Percentiles rank a stretch among this genome's conserved stretches.
These are phyloP conservation scores for Escallonia herrerae DNA, from an alignment of 129 eudicot species.

Conservation along the genomic window DNA sequence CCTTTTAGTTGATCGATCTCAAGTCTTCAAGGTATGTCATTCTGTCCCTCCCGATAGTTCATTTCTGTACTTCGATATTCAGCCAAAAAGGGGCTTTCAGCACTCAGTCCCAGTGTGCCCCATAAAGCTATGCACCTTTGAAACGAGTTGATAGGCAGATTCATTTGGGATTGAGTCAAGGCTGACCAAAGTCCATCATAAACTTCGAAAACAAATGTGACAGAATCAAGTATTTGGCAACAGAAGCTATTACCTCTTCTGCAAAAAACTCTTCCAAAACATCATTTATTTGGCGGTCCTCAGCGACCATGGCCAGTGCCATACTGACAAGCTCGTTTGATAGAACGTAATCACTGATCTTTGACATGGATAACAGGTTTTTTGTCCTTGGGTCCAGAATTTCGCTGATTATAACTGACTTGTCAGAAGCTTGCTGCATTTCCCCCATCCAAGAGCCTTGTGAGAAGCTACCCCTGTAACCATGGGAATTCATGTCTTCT, in stretches of 20 bases:
- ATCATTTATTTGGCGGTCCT: slow-evolving; percentile 82
- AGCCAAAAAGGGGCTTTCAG: too few species aligned
- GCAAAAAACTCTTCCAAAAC: slow-evolving; percentile 86
- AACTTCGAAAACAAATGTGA: too few species aligned
- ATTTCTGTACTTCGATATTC: too few species aligned
- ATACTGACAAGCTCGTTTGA: slow-evolving; percentile 89
- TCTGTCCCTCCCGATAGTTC: too few species aligned
- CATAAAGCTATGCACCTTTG: too few species aligned
- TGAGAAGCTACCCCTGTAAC: slow-evolving; percentile 65
- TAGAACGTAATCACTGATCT: slow-evolving; percentile 79
- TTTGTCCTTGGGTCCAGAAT: slow-evolving; percentile 86
- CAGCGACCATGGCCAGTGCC: slow-evolving; percentile 94
- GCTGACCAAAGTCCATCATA: too few species aligned
- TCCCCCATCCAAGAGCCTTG: slow-evolving; percentile 92
- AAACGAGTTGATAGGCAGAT: too few species aligned
- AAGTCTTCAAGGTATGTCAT: too few species aligned
- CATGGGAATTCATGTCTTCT: slow-evolving; percentile 56
- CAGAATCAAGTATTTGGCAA: too few species aligned
- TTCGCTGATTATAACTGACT: slow-evolving; percentile 80
- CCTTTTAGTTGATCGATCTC: too few species aligned
- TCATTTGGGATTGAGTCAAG: too few species aligned
- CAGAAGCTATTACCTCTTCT: slow-evolving; percentile 52
- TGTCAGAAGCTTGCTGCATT: slow-evolving; percentile 89
- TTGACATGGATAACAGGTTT: slow-evolving; percentile 78
- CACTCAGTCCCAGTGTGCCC: too few species aligned